phyloP scores from a whole-genome alignment of 768 basidiomycete genomes.

The Naganishia onofrii region DNA sequence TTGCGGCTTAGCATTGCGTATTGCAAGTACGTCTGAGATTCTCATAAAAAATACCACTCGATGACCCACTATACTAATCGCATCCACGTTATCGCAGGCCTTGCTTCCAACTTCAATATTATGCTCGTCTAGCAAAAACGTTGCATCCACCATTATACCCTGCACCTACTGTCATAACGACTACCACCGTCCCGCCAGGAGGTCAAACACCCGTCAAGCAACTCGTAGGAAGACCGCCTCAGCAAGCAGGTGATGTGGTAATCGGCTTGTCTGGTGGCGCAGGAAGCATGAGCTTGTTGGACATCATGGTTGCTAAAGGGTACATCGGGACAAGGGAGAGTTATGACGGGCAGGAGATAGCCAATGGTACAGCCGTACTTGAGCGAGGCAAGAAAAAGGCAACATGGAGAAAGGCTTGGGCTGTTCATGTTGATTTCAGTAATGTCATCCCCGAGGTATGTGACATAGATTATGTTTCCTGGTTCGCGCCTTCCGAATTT shows the following conservation, averaged over 20 bases:
- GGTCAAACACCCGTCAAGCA: conserved; percentile 25
- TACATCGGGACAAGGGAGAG: conserved; percentile 36
- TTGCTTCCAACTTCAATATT: conserved; percentile 31
- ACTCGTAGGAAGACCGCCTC: conserved; percentile 32
- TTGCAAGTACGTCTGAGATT: conserved; percentile 37
- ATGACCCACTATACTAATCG: not conserved
- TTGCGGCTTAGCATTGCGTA: conserved; percentile 41
- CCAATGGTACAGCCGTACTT: conserved; percentile 19
- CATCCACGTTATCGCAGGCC: conserved; percentile 32
- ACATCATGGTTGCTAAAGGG: conserved; percentile 34
- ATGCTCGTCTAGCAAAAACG: conserved; percentile 35
- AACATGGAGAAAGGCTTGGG: conserved; percentile 42
- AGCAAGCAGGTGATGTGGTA: conserved; percentile 38
- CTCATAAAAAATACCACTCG: not conserved
- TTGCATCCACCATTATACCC: conserved; percentile 23
- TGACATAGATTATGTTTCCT: not conserved
- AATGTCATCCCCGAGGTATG: conserved; percentile 32
- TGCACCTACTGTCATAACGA: conserved; percentile 3
- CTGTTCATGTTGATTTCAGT: conserved; percentile 49
- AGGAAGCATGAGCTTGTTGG: conserved; percentile 44
- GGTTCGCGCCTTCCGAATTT: not conserved
- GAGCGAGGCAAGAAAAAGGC: conserved; percentile 36
- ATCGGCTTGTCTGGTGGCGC: conserved; percentile 45
- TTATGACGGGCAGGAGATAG: conserved; percentile 20
- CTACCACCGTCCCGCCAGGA: conserved; percentile 12